A percentile compares a stretch with the other conserved stretches of the same genome.
These are phyloP conservation scores for Phytophthora tentaculata DNA, from an alignment of 352 stramenopile genomes.

Conservation along the genomic window DNA sequence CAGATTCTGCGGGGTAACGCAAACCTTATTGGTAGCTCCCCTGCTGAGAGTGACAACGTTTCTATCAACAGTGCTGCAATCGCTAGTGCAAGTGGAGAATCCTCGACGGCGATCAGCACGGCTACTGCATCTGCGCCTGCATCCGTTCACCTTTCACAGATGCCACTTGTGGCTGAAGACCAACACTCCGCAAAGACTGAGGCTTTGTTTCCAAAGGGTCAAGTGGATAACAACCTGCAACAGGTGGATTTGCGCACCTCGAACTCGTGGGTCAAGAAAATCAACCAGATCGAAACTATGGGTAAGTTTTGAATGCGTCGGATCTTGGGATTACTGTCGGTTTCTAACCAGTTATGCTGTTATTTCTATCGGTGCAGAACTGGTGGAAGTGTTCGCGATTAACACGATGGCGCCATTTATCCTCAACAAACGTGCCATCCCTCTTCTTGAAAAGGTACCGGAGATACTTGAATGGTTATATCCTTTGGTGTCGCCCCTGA, in stretches of 20 bases:
- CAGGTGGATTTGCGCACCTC: conserved; percentile 92
- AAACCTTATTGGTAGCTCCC: conserved; percentile 39
- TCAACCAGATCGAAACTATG: conserved; percentile 79
- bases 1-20: conserved; percentile 62
- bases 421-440: conserved; percentile 88
- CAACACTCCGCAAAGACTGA: conserved; percentile 60
- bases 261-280: conserved; percentile 93
- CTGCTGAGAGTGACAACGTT: conserved; percentile 14
- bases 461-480: neutral
- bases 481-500: neutral
- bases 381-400: conserved; percentile 89
- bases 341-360: conserved; percentile 6
- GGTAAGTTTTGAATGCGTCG: conserved; percentile 33
- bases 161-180: conserved; percentile 89
- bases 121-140: conserved; percentile 75
- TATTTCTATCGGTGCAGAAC: conserved; percentile 43
- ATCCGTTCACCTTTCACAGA: conserved; percentile 91
- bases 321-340: neutral
- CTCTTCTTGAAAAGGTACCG: conserved; percentile 63
- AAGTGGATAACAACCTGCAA: conserved; percentile 93
- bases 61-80: conserved; percentile 33
- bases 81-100: conserved; percentile 27
- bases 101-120: conserved; percentile 15
- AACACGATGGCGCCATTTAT: conserved; percentile 96
- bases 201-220: conserved; percentile 63